Evolutionary conservation across 2,329 filamentous ascomycete genomes (phyloP), one percentile per base, ranked within the genome.

Genomic region (Ascochyta rabiei): DNA sequence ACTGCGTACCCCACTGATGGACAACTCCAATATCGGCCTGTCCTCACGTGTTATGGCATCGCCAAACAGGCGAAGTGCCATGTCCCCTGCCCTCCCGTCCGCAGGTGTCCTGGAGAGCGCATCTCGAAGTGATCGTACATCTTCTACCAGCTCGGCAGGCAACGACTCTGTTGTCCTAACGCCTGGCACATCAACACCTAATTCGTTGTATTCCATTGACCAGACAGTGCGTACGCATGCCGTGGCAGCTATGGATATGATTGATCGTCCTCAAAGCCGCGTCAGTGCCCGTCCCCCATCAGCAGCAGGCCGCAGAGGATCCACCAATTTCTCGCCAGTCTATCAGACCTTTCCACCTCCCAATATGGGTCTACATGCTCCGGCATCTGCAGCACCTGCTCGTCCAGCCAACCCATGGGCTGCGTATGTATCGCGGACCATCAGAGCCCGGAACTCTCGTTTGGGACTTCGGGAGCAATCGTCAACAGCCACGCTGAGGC

Each of bases 391-490:
- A 33, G 69, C 60, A 21, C 60, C 60, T 28, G 42, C 46, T 21
- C 52, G 53, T 28, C 47, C 53, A 43, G 69, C 71, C 23, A 76
- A 76, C 24, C 74, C 73, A 2, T 76, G 71, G 70, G 72, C 68
- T 47, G 66, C 70, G 6, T 75, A 72, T 42, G 69, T 75, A 2
- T 57, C 69, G 33, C 59, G 64, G 21, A 61, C 48, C 21, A 55
- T 69, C 12, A 59, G 66, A 35, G 60, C 49, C 19, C 68, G 69
- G 21, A 74, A 62, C 24, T 73, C 74, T 7, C 71, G 70, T 26
- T 68, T 73, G 23, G 64, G 67, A 19, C 63, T 76, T 9, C 67
- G 73, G 47, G 74, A 76, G 16, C 73, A 76, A 57, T 70, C 74
- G 13, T 77, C 75, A 8, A 74, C 68, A 9, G 74, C 72, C 18